These are phyloP conservation scores for Tylopilus subfusipes DNA, from an alignment of 768 basidiomycete species.

Conservation along the genomic window DNA sequence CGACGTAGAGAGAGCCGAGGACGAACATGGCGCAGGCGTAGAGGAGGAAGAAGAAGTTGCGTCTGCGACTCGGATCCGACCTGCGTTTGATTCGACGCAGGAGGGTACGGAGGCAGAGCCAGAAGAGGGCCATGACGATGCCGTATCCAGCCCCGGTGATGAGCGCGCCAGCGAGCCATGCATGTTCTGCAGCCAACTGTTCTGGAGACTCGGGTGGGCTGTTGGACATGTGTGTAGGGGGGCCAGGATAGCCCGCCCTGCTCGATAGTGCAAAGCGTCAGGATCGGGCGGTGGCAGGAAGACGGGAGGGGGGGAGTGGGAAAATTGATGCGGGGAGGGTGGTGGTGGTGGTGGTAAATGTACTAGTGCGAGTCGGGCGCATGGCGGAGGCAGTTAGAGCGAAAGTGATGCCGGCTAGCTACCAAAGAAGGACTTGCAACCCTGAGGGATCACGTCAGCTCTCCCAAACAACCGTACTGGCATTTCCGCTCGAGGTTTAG, in stretches of 20 bases:
- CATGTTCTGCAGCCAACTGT: slow-evolving; percentile 23
- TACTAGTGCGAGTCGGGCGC: background rate
- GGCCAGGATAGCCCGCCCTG: slow-evolving; percentile 7
- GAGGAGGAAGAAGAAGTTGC: slow-evolving; percentile 23
- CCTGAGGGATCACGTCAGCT: slow-evolving; percentile 1
- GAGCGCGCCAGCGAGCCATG: slow-evolving; percentile 28
- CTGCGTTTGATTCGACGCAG: slow-evolving; percentile 16
- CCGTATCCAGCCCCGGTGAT: slow-evolving; percentile 28
- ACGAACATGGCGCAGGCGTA: slow-evolving; percentile 23
- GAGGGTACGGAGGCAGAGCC: slow-evolving; percentile 22
- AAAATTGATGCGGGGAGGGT: background rate
- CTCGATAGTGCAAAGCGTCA: background rate
- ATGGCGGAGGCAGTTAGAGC: slow-evolving; percentile 2
- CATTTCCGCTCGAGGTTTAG: background rate
- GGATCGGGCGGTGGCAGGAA: background rate
- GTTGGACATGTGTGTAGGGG: slow-evolving; percentile 15
- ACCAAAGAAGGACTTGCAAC: background rate
- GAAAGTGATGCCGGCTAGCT: background rate
- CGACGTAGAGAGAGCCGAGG: slow-evolving; percentile 25
- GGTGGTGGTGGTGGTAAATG: slow-evolving; percentile 1
- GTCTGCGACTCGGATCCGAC: slow-evolving; percentile 6
- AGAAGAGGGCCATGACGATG: slow-evolving; percentile 23
- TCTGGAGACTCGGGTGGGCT: slow-evolving; percentile 14
- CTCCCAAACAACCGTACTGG: background rate
- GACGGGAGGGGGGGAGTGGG: background rate